Percentiles rank a stretch among this genome's conserved stretches.
These are phyloP conservation scores for Antitrichia curtipendula DNA, from an alignment of 225 moss, liverwort and hornwort genomes.

Conservation along the genomic window DNA sequence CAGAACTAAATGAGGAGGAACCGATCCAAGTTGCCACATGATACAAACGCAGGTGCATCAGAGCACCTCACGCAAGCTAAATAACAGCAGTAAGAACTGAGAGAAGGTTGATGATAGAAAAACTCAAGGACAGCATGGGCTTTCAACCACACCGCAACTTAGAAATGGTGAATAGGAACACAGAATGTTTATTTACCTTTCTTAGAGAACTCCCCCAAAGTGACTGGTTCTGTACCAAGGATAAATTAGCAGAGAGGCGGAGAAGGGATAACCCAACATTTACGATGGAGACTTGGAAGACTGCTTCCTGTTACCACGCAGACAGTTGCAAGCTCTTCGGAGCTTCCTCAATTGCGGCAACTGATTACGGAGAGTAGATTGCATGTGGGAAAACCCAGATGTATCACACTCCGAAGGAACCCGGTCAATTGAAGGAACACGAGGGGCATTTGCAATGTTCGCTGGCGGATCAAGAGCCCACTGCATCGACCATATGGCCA, in stretches of 20 bases:
- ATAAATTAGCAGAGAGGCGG: neutral
- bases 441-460: slow-evolving; percentile 69
- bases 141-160: neutral
- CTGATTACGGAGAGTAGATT: slow-evolving; percentile 24
- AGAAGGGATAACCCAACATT: neutral
- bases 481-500: slow-evolving; percentile 98
- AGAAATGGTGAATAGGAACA: too few species aligned
- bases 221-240: neutral
- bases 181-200: too few species aligned
- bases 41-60: neutral
- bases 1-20: neutral
- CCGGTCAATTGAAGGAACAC: slow-evolving; percentile 56
- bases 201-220: neutral
- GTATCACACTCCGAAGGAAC: slow-evolving; percentile 25
- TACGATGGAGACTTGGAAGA: neutral
- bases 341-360: slow-evolving; percentile 39
- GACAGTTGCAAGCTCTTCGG: slow-evolving; percentile 10
- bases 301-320: neutral
- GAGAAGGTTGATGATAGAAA: neutral
- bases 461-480: slow-evolving; percentile 86
- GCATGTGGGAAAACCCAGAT: slow-evolving; percentile 61
- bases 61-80: neutral
- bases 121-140: neutral
- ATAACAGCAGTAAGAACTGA: neutral
- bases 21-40: neutral